A percentile compares a stretch with the other conserved stretches of the same genome.
Conservation (phyloP, 192 early-diverging fungal genomes). For the Chytriomyces confervae region DNA sequence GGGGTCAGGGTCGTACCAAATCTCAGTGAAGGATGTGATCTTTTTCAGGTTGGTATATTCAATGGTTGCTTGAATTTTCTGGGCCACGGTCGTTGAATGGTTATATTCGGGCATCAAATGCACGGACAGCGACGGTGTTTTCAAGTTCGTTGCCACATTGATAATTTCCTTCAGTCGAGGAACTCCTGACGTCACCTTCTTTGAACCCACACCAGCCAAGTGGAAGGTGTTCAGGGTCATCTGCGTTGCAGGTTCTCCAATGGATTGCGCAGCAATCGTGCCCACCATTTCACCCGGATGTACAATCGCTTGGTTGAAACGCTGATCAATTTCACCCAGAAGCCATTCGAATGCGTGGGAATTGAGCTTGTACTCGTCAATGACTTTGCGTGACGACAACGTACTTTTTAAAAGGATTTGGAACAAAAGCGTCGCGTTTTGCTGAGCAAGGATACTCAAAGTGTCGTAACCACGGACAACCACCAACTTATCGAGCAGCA, state of each 20-base stretch:
- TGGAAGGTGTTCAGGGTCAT: constrained; percentile 99
- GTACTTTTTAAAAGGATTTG: constrained; percentile 83
- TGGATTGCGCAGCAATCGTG: constrained; percentile 95
- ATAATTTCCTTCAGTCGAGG: constrained; percentile 99
- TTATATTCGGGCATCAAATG: constrained; percentile 72
- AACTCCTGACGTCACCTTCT: constrained; percentile 97
- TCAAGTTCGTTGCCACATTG: constrained; percentile 96
- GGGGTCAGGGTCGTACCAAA: constrained; percentile 95
- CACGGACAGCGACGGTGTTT: constrained; percentile 86
- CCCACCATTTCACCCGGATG: constrained; percentile 98
- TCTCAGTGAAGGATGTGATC: constrained; percentile 86
- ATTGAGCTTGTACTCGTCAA: constrained; percentile 89
- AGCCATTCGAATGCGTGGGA: constrained; percentile 92
- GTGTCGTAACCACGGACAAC: constrained; percentile 91
- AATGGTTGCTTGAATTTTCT: constrained; percentile 83
- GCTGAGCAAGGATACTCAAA: constrained; percentile 85
- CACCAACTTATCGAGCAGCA: constrained; percentile 72
- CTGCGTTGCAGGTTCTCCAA: constrained; percentile 99
- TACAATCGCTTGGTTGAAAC: constrained; percentile 90
- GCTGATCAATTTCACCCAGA: constrained; percentile 88
- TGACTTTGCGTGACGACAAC: constrained; percentile 81
- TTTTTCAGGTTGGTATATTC: constrained; percentile 91
- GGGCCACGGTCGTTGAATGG: constrained; percentile 61
- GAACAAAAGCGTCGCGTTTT: constrained; percentile 92
- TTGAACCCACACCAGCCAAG: constrained; percentile 95